Evolutionary conservation across 306 rosid genomes (phyloP), one percentile per base, ranked within the genome.

Genomic region (Canavalia gladiata): DNA sequence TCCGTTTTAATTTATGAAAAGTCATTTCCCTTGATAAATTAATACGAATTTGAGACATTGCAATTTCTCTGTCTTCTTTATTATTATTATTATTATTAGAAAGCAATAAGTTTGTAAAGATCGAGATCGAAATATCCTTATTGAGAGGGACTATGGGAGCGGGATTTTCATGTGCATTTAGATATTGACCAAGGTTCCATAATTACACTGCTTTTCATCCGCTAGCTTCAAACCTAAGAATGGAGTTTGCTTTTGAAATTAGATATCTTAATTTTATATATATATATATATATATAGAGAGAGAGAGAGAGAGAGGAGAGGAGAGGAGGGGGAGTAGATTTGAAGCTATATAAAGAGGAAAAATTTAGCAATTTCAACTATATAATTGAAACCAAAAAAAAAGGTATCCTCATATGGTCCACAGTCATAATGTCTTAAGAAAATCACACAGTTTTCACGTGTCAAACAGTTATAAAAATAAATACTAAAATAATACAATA

Each of bases 201-300:
- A 46, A 85, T 84, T 56, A 60, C 41, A 30, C 39, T 63, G 47
- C 62, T 58, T 72, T 79, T 52, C 57, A 52, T 51, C 35, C 18
- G 73, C 81, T 88, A 85, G 60, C 93, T 91, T 91, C 47, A 79
- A 86, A 86, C 64, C 81, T 71, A 88, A 85, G 93, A 37, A 67
- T 87, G 63, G 13, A 74, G 87, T 64, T 90, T 88, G 93, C 93
- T 91, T 91, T 5, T 39, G 66, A 84, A 72, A 67, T 75, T 74
- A 85, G 88, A 81, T 82, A 81, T 37, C 50, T 68, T 71, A 88
- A 83, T 90, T 89, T 73, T 63, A 45, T 60, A 35, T 35, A 35
- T 35, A 35, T 35, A 35, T 35, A 35, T 35, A 35, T 35, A 35
- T 35, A 35, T 35, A 35, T 35, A 35, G 39, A 35, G 39, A 35